Evolutionary conservation across 257 asterid species (phyloP).

Genomic region (Plantago ovata): DNA sequence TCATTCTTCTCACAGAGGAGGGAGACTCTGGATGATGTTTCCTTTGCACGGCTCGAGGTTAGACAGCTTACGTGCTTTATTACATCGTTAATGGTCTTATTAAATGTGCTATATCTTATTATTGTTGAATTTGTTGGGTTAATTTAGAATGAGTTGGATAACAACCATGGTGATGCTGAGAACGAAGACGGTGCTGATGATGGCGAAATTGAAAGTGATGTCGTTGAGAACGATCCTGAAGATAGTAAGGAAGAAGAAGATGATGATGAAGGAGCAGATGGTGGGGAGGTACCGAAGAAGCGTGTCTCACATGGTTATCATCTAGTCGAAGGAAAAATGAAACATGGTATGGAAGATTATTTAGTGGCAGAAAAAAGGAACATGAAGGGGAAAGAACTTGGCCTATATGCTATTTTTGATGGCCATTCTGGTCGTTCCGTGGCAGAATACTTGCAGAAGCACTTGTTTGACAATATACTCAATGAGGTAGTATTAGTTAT

Average conservation of each 20-base stretch:
- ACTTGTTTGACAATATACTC: constrained; percentile 40
- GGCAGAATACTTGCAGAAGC: constrained; percentile 40
- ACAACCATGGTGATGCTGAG: neutral
- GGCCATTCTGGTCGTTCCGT: constrained; percentile 47
- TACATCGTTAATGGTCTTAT: too few relatives aligned
- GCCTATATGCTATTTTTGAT: constrained; percentile 46
- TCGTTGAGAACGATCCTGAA: neutral
- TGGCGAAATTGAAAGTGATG: neutral
- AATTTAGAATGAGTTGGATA: neutral
- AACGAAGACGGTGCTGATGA: neutral
- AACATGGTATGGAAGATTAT: constrained; percentile 51
- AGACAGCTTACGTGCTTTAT: neutral
- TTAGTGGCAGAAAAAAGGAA: constrained; percentile 29
- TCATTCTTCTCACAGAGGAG: constrained; percentile 22
- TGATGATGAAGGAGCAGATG: neutral
- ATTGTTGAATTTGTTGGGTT: neutral
- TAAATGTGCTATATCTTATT: neutral
- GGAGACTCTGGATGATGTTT: constrained; percentile 27
- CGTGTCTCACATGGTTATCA: constrained; percentile 33
- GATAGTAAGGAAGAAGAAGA: too few relatives aligned
- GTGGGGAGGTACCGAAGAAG: neutral
- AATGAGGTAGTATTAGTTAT: constrained; percentile 25
- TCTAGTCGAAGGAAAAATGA: constrained; percentile 47
- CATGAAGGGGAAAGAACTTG: constrained; percentile 31
- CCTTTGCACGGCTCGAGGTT: constrained; percentile 25